Evolutionary conservation across 345 rosid genomes (phyloP), one percentile per base, ranked within the genome.

Genomic region (Rhodamnia rubescens): DNA sequence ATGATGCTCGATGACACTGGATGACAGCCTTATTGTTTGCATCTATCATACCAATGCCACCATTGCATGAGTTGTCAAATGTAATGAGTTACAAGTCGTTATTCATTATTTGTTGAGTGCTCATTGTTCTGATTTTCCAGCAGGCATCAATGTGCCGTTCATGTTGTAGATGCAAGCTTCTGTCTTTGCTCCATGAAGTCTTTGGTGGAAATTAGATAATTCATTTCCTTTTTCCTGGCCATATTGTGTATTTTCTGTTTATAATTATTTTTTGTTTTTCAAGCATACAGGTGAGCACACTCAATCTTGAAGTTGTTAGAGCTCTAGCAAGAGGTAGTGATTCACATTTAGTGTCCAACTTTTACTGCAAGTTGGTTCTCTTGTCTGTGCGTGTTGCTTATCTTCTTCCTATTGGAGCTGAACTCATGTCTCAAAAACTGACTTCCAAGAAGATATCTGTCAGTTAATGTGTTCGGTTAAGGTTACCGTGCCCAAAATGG

Each of bases 241-340:
- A 40, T 51, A 10, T 64, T 69, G 24, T 69, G 16, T 40, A 20
- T 78, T 83, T 42, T 58, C 59, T 58, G 52, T 52, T 83, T 36
- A 55, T 56, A 78, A 49, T 78, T 47, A 47, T 14, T 55, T 21
- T 53, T 64, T 47, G 3, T 49, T 86, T 74, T 55, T 82, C 85
- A 53, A 6, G 53, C 29, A 22, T 84, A 87, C 94, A 97, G 99
- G 99, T 97, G 74, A 90, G 94, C 50, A 92, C 88, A 69, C 97
- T 97, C 78, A 95, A 97, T 89, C 98, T 95, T 88, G 96, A 95
- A 88, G 92, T 97, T 86, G 98, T 97, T 86, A 92, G 98, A 91
- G 95, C 95, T 51, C 93, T 97, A 42, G 98, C 99, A 22, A 90
- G 96, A 93, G 99, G 99, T 94, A 87, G 47, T 59, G 50, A 29